phyloP scores from a whole-genome alignment of 176 grass and related monocot genomes.

The Oryza glumipatula region DNA sequence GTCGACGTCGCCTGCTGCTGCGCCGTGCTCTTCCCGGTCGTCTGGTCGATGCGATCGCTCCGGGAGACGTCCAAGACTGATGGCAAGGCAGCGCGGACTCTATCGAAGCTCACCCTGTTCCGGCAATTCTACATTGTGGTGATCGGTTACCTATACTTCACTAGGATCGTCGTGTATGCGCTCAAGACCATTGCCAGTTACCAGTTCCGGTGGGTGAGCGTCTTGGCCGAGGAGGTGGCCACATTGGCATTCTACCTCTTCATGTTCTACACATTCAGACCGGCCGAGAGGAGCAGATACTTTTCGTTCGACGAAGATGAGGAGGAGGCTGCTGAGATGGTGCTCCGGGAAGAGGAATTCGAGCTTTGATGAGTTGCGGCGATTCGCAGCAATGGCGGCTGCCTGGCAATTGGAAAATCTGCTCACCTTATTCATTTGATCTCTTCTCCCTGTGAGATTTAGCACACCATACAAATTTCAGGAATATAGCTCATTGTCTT shows the following conservation, averaged over 20 bases:
- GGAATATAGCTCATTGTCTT: conserved; percentile 18
- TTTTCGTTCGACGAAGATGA: conserved; percentile 81
- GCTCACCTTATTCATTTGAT: conserved; percentile 16
- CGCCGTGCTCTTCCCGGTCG: conserved; percentile 77
- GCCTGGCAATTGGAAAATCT: neutral
- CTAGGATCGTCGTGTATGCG: conserved; percentile 74
- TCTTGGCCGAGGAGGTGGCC: conserved; percentile 67
- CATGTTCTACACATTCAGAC: conserved; percentile 97
- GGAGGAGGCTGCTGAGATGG: conserved; percentile 76
- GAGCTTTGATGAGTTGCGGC: conserved; percentile 61
- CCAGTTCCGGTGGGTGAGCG: conserved; percentile 74
- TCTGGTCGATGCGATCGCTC: conserved; percentile 85
- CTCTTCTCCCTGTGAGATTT: conserved; percentile 34
- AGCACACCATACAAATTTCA: conserved; percentile 42
- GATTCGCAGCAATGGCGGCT: neutral
- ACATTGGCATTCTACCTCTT: conserved; percentile 77
- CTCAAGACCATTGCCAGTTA: conserved; percentile 71
- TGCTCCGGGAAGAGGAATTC: conserved; percentile 84
- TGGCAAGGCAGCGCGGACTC: conserved; percentile 73
- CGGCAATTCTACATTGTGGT: conserved; percentile 86
- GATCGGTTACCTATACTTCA: conserved; percentile 90
- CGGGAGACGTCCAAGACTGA: conserved; percentile 86
- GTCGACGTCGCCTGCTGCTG: conserved; percentile 84
- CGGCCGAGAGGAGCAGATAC: conserved; percentile 69
- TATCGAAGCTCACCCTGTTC: conserved; percentile 84